Percentiles rank a stretch among this genome's conserved stretches.
Evolutionary conservation across 495 filamentous ascomycete species (phyloP).

Genomic region (Hypoxylon rickii): DNA sequence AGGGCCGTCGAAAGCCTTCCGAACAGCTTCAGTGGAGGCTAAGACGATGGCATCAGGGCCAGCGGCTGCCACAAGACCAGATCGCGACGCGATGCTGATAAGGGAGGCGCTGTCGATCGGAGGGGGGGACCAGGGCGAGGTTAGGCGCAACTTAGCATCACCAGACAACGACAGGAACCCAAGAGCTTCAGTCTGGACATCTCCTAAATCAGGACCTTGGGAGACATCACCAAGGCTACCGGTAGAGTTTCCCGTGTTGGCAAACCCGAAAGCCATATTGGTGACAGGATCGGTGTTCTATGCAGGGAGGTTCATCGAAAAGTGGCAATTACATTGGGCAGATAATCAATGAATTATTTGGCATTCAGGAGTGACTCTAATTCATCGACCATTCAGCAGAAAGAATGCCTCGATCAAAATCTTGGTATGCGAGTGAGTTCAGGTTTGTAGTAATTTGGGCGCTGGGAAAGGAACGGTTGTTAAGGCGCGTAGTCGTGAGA

Average conservation of each 20-base stretch:
- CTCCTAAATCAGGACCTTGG: slow-evolving; percentile 60
- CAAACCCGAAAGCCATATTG: slow-evolving; percentile 72
- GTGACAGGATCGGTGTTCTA: slow-evolving; percentile 16
- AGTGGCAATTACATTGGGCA: slow-evolving; percentile 6
- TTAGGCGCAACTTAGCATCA: slow-evolving; percentile 81
- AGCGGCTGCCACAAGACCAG: slow-evolving; percentile 85
- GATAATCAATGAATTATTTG: too few species aligned
- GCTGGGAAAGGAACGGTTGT: too few species aligned
- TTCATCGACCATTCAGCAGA: too few species aligned
- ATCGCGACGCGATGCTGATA: slow-evolving; percentile 77
- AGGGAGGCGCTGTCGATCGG: slow-evolving; percentile 86
- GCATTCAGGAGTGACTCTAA: too few species aligned
- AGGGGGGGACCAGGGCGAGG: slow-evolving; percentile 76
- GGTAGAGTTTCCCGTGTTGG: slow-evolving; percentile 37
- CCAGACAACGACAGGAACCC: slow-evolving; percentile 80
- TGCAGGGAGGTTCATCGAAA: slow-evolving; percentile 15
- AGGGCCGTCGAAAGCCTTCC: slow-evolving; percentile 69
- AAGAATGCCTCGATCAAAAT: too few species aligned
- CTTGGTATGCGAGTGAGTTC: too few species aligned
- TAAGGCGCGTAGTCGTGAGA: too few species aligned
- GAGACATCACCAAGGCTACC: slow-evolving; percentile 41
- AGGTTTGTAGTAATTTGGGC: too few species aligned
- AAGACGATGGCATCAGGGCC: slow-evolving; percentile 78
- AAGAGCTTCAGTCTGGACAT: slow-evolving; percentile 71
- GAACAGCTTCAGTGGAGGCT: slow-evolving; percentile 74